These are phyloP conservation scores for Ilyonectria robusta DNA, from an alignment of 2,329 filamentous ascomycete genomes.

Conservation along the genomic window DNA sequence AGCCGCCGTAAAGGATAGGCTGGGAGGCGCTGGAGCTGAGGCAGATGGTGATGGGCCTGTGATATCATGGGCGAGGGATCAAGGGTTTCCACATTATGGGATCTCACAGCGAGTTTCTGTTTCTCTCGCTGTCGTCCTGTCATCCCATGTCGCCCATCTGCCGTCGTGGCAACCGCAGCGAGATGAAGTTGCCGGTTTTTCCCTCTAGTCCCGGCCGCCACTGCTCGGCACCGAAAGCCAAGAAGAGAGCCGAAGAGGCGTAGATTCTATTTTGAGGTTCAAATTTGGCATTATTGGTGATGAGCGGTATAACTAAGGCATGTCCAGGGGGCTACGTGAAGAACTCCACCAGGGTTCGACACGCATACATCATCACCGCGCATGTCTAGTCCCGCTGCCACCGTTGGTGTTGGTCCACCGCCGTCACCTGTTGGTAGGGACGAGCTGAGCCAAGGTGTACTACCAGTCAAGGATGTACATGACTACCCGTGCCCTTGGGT, in stretches of 20 bases:
- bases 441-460: conserved; percentile 22
- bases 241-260: conserved; percentile 42
- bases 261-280: conserved; percentile 33
- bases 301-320: conserved; percentile 24
- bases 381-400: conserved; percentile 11
- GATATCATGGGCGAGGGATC: conserved; percentile 22
- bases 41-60: conserved; percentile 17
- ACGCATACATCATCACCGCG: conserved; percentile 17
- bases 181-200: conserved; percentile 25
- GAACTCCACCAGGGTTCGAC: conserved; percentile 7
- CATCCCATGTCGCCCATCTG: conserved; percentile 11
- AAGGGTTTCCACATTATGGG: conserved; percentile 13
- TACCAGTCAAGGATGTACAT: conserved; percentile 25
- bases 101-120: conserved; percentile 5
- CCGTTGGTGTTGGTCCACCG: conserved; percentile 30
- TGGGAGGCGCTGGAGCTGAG: conserved; percentile 23
- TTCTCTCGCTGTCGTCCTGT: conserved; percentile 11
- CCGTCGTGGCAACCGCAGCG: neutral
- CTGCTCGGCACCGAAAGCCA: conserved; percentile 33
- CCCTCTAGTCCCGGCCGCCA: conserved; percentile 26
- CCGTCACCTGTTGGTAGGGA: conserved; percentile 15
- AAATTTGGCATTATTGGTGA: conserved; percentile 41
- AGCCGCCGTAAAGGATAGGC: conserved; percentile 39
- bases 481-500: conserved; percentile 38
- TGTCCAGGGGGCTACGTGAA: conserved; percentile 21